These are phyloP conservation scores for Lipomyces yamadae DNA, from an alignment of 805 yeast genomes.

Conservation along the genomic window DNA sequence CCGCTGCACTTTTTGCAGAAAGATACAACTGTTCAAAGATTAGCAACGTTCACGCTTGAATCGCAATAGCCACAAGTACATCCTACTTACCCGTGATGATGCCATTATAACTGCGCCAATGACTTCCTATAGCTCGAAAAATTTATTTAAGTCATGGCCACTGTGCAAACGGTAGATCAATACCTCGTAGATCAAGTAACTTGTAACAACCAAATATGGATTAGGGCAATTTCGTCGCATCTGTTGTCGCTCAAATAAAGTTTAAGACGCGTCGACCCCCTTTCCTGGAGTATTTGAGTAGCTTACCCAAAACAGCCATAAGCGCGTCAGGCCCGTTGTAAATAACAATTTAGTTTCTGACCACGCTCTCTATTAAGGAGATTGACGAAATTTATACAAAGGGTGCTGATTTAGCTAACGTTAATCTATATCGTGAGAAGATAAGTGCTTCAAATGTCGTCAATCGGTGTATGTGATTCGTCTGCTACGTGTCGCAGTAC, in stretches of 20 bases:
- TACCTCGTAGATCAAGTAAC: too few species aligned
- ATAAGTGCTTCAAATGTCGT: constrained; percentile 7
- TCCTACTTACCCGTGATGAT: background rate
- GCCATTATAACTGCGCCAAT: background rate
- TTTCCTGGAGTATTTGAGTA: background rate
- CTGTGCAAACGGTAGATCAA: background rate
- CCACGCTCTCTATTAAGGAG: background rate
- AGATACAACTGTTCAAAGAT: constrained; percentile 31
- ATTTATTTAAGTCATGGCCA: background rate
- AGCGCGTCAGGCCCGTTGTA: background rate
- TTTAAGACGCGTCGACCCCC: background rate
- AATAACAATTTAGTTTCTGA: background rate
- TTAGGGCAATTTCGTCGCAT: background rate
- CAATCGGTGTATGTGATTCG: constrained; percentile 8
- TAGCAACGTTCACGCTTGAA: background rate
- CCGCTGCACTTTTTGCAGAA: constrained; percentile 61
- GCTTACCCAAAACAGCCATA: background rate
- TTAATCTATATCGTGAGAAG: background rate
- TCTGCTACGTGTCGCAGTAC: background rate
- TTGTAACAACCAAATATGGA: background rate
- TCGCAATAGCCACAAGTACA: background rate
- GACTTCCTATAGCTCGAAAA: background rate
- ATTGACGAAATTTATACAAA: background rate
- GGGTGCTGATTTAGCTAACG: background rate
- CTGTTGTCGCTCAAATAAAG: background rate